Evolutionary conservation across 176 grass and related monocot genomes (phyloP), one percentile per base, ranked within the genome.

Genomic region (Poa pratensis): DNA sequence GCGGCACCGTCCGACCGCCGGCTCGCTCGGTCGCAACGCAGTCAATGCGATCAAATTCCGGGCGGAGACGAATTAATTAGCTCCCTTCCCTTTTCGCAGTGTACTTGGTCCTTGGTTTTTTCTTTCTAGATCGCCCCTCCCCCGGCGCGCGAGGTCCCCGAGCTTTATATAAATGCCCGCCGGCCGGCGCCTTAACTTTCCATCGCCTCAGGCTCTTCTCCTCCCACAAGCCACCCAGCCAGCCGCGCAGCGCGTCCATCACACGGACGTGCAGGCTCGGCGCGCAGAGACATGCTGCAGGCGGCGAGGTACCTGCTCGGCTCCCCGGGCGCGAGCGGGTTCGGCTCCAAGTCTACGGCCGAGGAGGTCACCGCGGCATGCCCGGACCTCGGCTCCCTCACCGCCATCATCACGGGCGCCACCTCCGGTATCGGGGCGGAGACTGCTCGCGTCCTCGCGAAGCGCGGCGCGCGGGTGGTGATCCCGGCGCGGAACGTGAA

Each of bases 401-500:
- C 91, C 0, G 91, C 93, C 54, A 88, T 99, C 65, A 92, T 99
- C 84, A 96, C 96, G 16, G 96, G 93, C 28, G 96, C 96, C 4
- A 99, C 96, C 34, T 99, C 96, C 9, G 96, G 96, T 23, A 99
- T 98, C 67, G 96, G 96, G 0, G 93, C 90, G 0, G 96, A 98
- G 88, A 98, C 93, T 46, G 96, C 96, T 45, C 89, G 93, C 4
- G 93, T 95, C 70, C 93, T 99, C 64, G 96, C 96, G 11, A 94
- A 84, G 84, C 88, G 93, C n/a, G 96, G 96, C 0, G 90, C 96
- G 3, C 54, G 93, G 49, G 87, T 99, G 42, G 96, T 99, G 10
- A 66, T 99, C 30, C 90, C 93, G 28, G 93, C 93, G 37, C 83
- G 96, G 14, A 91, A 43, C 90, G 84, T 90, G 11, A 98, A 98